phyloP scores from a whole-genome alignment of 345 rosid genomes.

The Camelina sativa region DNA sequence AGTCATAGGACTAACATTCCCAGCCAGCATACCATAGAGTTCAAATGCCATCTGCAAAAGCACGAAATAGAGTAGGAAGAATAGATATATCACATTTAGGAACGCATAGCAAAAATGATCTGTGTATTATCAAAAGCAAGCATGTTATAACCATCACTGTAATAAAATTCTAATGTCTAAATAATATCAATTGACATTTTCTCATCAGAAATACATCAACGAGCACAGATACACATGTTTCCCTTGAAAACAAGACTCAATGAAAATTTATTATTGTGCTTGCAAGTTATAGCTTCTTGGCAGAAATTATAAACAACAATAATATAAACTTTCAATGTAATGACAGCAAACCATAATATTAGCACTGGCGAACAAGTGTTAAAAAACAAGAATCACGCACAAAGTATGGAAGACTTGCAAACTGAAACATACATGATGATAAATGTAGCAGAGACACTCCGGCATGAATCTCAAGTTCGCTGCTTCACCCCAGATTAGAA shows the following conservation, averaged over 20 bases:
- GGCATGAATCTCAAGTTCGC: constrained; percentile 99
- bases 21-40: constrained; percentile 97
- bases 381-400: constrained; percentile 16
- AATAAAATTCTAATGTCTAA: background rate
- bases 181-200: background rate
- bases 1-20: constrained; percentile 95
- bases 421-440: constrained; percentile 85
- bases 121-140: background rate
- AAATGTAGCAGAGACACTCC: constrained; percentile 97
- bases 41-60: constrained; percentile 92
- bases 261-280: background rate
- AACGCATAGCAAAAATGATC: background rate
- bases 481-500: constrained; percentile 99
- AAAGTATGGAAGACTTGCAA: constrained; percentile 21
- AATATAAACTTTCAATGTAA: background rate
- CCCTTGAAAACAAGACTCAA: background rate
- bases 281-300: background rate
- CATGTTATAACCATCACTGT: constrained; percentile 4
- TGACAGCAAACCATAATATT: constrained; percentile 7
- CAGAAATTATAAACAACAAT: constrained; percentile 3
- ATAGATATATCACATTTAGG: background rate
- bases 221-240: background rate
- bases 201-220: constrained; percentile 18
- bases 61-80: constrained; percentile 5
- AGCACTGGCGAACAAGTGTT: background rate